A percentile compares a stretch with the other conserved stretches of the same genome.
Conservation (phyloP, 31 red algal species). For the Asparagopsis taxiformis region DNA sequence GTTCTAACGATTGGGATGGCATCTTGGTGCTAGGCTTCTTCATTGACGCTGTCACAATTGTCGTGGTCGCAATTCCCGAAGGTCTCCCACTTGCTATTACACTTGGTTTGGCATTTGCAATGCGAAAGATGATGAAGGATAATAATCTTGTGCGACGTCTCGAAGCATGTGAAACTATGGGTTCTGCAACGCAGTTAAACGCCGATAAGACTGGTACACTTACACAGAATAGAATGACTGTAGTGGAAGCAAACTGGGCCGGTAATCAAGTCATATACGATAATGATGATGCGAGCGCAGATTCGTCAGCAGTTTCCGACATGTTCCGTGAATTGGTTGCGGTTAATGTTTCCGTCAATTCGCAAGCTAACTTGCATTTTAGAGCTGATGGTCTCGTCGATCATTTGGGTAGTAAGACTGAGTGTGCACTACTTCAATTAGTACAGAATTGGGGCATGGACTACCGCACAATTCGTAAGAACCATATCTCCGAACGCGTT, state of each 20-base stretch:
- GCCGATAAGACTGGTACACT: conserved; percentile 95
- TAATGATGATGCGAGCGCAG: conserved; percentile 5
- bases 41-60: conserved; percentile 89
- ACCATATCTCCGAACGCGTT: conserved; percentile 23
- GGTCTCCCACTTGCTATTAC: conserved; percentile 95
- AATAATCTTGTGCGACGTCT: conserved; percentile 90
- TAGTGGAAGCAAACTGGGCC: conserved; percentile 63
- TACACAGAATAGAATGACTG: conserved; percentile 90
- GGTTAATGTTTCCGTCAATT: conserved; percentile 63
- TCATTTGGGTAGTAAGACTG: conserved; percentile 85
- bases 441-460: conserved; percentile 56
- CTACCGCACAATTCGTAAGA: conserved; percentile 58
- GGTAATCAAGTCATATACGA: conserved; percentile 52
- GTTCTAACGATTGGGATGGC: conserved; percentile 50
- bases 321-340: conserved; percentile 44
- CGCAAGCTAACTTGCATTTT: conserved; percentile 76
- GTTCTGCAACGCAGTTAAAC: conserved; percentile 89
- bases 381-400: conserved; percentile 49
- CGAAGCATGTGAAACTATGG: conserved; percentile 98
- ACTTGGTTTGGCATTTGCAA: conserved; percentile 91
- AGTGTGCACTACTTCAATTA: conserved; percentile 85
- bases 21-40: conserved; percentile 70
- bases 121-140: conserved; percentile 98
- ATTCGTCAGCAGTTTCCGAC: conserved; percentile 17
- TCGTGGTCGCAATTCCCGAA: conserved; percentile 95